These are phyloP conservation scores for Pezicula carpinea DNA, from an alignment of 2,329 filamentous ascomycete species.

Conservation along the genomic window DNA sequence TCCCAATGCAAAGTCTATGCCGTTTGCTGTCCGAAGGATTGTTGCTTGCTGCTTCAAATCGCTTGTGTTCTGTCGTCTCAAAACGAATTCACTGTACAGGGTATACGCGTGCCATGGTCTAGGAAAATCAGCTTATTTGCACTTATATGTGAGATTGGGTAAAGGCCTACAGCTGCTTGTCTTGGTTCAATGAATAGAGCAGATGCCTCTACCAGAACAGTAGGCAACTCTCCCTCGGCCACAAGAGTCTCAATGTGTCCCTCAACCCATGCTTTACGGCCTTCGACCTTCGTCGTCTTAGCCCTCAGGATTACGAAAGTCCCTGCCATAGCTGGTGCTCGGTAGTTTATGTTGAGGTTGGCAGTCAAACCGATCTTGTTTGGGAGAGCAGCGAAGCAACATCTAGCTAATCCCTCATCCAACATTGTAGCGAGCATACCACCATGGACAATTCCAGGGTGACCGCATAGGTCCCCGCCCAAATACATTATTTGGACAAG, in stretches of 20 bases:
- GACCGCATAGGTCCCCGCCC: constrained; percentile 77
- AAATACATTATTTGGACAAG: constrained; percentile 73
- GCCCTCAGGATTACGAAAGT: constrained; percentile 75
- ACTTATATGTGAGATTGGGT: background rate
- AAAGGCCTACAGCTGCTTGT: constrained; percentile 53
- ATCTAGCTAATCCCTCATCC: constrained; percentile 83
- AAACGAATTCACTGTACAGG: constrained; percentile 8
- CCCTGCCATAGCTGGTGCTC: constrained; percentile 70
- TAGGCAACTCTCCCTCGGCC: constrained; percentile 54
- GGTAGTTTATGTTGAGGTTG: constrained; percentile 78
- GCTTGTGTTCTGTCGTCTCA: too few relatives aligned
- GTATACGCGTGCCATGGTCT: constrained; percentile 21
- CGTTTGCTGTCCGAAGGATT: too few relatives aligned
- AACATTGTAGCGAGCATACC: constrained; percentile 87
- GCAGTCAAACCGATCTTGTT: constrained; percentile 85
- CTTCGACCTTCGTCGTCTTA: constrained; percentile 79
- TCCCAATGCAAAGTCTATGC: too few relatives aligned
- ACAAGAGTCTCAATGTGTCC: constrained; percentile 79
- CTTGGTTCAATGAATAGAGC: constrained; percentile 87
- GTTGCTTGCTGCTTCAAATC: background rate
- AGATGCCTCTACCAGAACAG: constrained; percentile 74
- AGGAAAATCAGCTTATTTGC: constrained; percentile 1
- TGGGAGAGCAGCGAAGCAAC: constrained; percentile 83
- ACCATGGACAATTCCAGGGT: constrained; percentile 87
- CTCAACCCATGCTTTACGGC: constrained; percentile 91